Evolutionary conservation across 768 basidiomycete species (phyloP), one percentile per base, ranked within the genome.

Genomic region (Suillus fuscotomentosus): DNA sequence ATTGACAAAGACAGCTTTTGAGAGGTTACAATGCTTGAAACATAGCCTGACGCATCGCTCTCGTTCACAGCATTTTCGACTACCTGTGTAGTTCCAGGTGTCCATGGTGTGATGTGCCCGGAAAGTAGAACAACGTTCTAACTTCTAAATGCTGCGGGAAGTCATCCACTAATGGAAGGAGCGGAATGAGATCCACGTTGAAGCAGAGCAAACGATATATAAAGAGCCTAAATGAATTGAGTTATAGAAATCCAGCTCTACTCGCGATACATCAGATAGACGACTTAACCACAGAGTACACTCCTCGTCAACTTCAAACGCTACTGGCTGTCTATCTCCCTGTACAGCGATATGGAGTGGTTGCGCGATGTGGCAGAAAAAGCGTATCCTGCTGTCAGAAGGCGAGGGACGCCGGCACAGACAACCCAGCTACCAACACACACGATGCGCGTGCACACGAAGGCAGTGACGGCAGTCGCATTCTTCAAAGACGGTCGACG

Each of bases 1-100:
- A 69, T 90, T 88, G 71, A 90, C 4, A 15, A 42, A 6, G 41
- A 17, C 42, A 42, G 17, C 15, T 17, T 17, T 13, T 17, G 5
- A 17, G 41, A 41, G 15, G 14, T 42, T 15, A 15, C 39, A 13
- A 41, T 41, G 13, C 14, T 41, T 14, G 14, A 41, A 14, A 5
- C 13, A 42, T 42, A 42, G 42, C 15, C 17, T 42, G 14, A 42
- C 5, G 14, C 5, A 42, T 42, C 41, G 42, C 42, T 17, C 42
- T 42, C 17, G 42, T 42, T 5, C 2, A 7, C 15, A 15, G 41
- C 41, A 42, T 17, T 17, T 42, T 42, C 42, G 42, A 17, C 15
- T 42, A 17, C 42, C 39, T 42, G 17, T 17, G 42, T 42, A 8
- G 17, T 42, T 42, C 17, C 7, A 17, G 42, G 8, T 42, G 15